Conservation (phyloP, 2,329 filamentous ascomycete species). For the Decorospora gaudefroyi region DNA sequence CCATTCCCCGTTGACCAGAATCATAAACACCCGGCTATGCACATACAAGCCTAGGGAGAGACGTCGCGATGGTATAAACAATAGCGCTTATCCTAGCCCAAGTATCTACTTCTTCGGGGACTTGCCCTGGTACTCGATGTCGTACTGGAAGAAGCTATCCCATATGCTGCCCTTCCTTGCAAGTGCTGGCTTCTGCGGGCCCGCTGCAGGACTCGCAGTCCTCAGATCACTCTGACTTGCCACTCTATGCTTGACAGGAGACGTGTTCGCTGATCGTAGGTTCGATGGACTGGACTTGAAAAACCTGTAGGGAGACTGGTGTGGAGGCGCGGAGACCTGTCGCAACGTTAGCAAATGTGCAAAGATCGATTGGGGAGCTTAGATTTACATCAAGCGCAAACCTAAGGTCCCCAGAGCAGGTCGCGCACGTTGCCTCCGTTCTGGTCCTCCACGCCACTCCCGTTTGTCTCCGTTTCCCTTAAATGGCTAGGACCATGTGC, state of each 20-base stretch:
- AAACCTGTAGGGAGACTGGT: slow-evolving; percentile 26
- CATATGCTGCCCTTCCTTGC: slow-evolving; percentile 43
- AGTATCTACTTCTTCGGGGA: slow-evolving; percentile 37
- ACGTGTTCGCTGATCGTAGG: slow-evolving; percentile 17
- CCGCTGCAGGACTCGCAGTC: slow-evolving; percentile 20
- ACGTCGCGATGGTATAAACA: background rate
- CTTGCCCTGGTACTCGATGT: slow-evolving; percentile 47
- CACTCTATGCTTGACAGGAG: slow-evolving; percentile 23
- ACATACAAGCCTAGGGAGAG: background rate
- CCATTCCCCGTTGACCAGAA: no score
- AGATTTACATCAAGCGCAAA: slow-evolving; percentile 40
- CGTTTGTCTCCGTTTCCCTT: slow-evolving; percentile 39
- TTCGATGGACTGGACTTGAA: slow-evolving; percentile 19
- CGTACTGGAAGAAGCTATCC: slow-evolving; percentile 48
- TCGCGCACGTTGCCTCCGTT: slow-evolving; percentile 51
- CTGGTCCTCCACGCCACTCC: slow-evolving; percentile 27
- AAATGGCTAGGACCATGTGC: slow-evolving; percentile 43
- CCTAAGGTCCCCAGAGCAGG: slow-evolving; percentile 51
- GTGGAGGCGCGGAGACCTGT: slow-evolving; percentile 8
- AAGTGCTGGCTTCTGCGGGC: slow-evolving; percentile 22
- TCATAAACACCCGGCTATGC: no score
- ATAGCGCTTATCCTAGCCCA: background rate
- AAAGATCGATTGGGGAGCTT: slow-evolving; percentile 27
- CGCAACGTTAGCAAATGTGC: slow-evolving; percentile 16
- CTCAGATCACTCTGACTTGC: slow-evolving; percentile 26